A percentile compares a stretch with the other conserved stretches of the same genome.
These are phyloP conservation scores for Vitis cinerea DNA, from an alignment of 164 flowering plant species.

Conservation along the genomic window DNA sequence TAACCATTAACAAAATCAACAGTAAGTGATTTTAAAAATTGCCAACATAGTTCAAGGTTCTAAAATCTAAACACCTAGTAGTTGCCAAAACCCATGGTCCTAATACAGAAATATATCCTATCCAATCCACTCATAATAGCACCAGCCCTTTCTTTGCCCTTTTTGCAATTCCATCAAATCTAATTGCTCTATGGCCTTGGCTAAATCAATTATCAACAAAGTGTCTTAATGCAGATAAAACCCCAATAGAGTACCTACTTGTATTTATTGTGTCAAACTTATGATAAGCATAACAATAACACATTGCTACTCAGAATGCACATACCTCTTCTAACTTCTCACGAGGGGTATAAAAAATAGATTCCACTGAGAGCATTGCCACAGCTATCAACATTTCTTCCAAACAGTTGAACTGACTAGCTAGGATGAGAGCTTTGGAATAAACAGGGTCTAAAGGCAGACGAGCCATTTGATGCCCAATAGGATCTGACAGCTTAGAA, in stretches of 20 bases:
- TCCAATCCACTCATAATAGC: background rate
- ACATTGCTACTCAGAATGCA: background rate
- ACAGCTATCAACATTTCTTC: slow-evolving; percentile 94
- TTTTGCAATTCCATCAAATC: too few species aligned
- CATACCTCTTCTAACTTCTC: slow-evolving; percentile 83
- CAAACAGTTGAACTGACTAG: slow-evolving; percentile 79
- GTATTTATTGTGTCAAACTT: background rate
- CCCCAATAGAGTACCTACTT: background rate
- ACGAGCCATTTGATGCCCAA: slow-evolving; percentile 87
- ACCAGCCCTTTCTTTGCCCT: too few species aligned
- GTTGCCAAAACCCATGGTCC: background rate
- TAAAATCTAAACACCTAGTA: too few species aligned
- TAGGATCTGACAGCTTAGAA: slow-evolving; percentile 76
- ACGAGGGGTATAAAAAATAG: slow-evolving; percentile 78
- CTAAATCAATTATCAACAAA: background rate
- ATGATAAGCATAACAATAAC: too few species aligned
- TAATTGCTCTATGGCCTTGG: background rate
- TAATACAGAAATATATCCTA: background rate
- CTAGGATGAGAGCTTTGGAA: slow-evolving; percentile 81
- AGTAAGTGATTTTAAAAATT: background rate
- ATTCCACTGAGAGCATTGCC: slow-evolving; percentile 93
- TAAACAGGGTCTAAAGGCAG: slow-evolving; percentile 86
- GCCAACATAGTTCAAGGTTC: background rate
- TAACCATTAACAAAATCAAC: background rate
- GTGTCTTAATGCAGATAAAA: background rate